phyloP scores from a whole-genome alignment of 2,329 filamentous ascomycete genomes.

The Aspergillus glaucus region DNA sequence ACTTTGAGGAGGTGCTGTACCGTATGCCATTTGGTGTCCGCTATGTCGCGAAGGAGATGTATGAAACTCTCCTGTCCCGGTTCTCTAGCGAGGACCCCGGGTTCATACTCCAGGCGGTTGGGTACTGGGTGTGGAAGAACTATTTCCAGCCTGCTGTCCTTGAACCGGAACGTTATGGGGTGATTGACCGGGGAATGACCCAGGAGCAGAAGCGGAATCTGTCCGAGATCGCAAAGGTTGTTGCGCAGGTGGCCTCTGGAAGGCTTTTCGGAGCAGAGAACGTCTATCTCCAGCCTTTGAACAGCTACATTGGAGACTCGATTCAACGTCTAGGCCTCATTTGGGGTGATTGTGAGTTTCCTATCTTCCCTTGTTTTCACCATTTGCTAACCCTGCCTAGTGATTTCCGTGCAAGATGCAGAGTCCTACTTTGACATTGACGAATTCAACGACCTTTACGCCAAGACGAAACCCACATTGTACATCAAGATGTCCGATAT shows the following conservation, averaged over 20 bases:
- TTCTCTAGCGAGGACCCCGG: slow-evolving; percentile 76
- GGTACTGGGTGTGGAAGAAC: slow-evolving; percentile 88
- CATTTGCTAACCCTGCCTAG: slow-evolving; percentile 34
- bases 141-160: slow-evolving; percentile 86
- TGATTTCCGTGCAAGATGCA: slow-evolving; percentile 78
- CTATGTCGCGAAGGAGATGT: slow-evolving; percentile 80
- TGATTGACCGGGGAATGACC: slow-evolving; percentile 81
- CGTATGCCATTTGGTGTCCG: slow-evolving; percentile 91
- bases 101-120: slow-evolving; percentile 73
- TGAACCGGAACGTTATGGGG: slow-evolving; percentile 87
- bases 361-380: not conserved
- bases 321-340: slow-evolving; percentile 72
- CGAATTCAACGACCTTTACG: slow-evolving; percentile 96
- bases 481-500: slow-evolving; percentile 99
- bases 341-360: slow-evolving; percentile 55
- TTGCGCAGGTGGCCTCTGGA: slow-evolving; percentile 82
- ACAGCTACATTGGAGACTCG: slow-evolving; percentile 81
- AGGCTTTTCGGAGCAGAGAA: slow-evolving; percentile 90
- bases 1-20: slow-evolving; percentile 74
- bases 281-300: slow-evolving; percentile 89
- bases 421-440: slow-evolving; percentile 96
- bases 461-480: slow-evolving; percentile 92
- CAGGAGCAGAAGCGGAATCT: slow-evolving; percentile 92
- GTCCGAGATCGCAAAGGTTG: slow-evolving; percentile 81
- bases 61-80: slow-evolving; percentile 66